Conservation (phyloP, 768 basidiomycete genomes). For the Leccinum subgranulosum region DNA sequence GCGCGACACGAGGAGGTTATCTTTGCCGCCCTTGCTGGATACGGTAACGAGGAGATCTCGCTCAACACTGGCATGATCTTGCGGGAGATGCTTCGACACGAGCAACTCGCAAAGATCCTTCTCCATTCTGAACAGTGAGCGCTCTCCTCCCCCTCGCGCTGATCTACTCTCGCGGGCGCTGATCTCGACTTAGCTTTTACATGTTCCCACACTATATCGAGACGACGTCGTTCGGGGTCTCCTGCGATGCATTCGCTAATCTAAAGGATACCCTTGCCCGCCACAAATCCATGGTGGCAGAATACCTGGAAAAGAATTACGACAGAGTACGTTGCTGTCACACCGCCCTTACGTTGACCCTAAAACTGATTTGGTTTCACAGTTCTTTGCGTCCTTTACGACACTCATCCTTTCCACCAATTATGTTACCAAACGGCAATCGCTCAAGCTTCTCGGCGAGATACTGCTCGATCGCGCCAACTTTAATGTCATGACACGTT, state of each 20-base stretch:
- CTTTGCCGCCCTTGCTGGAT: constrained; percentile 86
- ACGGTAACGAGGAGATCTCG: constrained; percentile 93
- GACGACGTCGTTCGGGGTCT: constrained; percentile 95
- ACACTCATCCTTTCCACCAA: constrained; percentile 90
- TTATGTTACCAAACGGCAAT: constrained; percentile 99
- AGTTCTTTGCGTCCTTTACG: constrained; percentile 97
- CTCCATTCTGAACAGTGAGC: constrained; percentile 92
- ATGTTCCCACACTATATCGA: constrained; percentile 96
- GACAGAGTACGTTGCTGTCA: constrained; percentile 65
- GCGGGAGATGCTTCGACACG: constrained; percentile 94
- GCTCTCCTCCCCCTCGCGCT: neutral
- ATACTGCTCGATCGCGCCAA: constrained; percentile 97
- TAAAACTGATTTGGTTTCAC: neutral
- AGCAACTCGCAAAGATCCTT: constrained; percentile 84
- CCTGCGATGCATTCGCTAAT: constrained; percentile 96
- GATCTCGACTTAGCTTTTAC: constrained; percentile 41
- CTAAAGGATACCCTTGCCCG: constrained; percentile 96
- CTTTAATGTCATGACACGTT: constrained; percentile 97
- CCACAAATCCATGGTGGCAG: constrained; percentile 97
- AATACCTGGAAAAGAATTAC: constrained; percentile 95
- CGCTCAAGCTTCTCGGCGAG: constrained; percentile 95
- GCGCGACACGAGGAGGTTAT: constrained; percentile 71
- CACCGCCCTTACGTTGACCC: neutral
- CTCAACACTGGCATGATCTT: constrained; percentile 98
- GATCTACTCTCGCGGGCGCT: neutral